phyloP scores from a whole-genome alignment of 495 filamentous ascomycete genomes.

The Hypoxylon rickii region DNA sequence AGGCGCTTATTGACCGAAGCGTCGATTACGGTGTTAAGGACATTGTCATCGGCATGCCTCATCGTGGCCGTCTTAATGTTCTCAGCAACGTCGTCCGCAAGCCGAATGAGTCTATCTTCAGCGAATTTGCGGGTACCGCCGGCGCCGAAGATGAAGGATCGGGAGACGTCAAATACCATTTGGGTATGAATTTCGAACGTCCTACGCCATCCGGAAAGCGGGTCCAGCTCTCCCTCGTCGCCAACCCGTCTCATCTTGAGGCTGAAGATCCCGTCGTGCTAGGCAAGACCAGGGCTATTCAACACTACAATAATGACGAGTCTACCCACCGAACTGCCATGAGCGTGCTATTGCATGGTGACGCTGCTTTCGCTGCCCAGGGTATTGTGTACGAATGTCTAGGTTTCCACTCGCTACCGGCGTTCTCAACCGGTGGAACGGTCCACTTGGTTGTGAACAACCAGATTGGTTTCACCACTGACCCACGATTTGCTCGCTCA shows the following conservation, averaged over 20 bases:
- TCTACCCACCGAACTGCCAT: slow-evolving; percentile 84
- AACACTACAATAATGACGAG: slow-evolving; percentile 99
- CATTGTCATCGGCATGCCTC: slow-evolving; percentile 98
- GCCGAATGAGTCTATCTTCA: slow-evolving; percentile 99
- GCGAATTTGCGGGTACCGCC: slow-evolving; percentile 88
- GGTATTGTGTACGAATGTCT: slow-evolving; percentile 98
- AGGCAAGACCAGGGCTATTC: slow-evolving; percentile 95
- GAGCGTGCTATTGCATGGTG: slow-evolving; percentile 93
- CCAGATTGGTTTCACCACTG: slow-evolving; percentile 99
- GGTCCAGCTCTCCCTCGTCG: slow-evolving; percentile 95
- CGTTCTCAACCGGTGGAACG: slow-evolving; percentile 95
- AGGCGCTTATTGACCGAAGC: slow-evolving; percentile 95
- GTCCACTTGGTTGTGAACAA: slow-evolving; percentile 99
- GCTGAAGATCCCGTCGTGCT: slow-evolving; percentile 98
- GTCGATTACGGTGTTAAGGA: slow-evolving; percentile 99
- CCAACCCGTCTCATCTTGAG: slow-evolving; percentile 98
- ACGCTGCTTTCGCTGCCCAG: slow-evolving; percentile 95
- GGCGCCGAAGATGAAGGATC: slow-evolving; percentile 94
- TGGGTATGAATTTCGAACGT: slow-evolving; percentile 99
- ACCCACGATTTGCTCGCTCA: slow-evolving; percentile 93
- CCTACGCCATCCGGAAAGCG: slow-evolving; percentile 98
- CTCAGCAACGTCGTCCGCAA: slow-evolving; percentile 98
- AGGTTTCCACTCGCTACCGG: slow-evolving; percentile 92
- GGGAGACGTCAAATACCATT: slow-evolving; percentile 98
- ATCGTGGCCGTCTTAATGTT: slow-evolving; percentile 97